Percentiles rank a stretch among this genome's conserved stretches.
Evolutionary conservation across 495 filamentous ascomycete species (phyloP).

Genomic region (Talaromyces wortmannii): DNA sequence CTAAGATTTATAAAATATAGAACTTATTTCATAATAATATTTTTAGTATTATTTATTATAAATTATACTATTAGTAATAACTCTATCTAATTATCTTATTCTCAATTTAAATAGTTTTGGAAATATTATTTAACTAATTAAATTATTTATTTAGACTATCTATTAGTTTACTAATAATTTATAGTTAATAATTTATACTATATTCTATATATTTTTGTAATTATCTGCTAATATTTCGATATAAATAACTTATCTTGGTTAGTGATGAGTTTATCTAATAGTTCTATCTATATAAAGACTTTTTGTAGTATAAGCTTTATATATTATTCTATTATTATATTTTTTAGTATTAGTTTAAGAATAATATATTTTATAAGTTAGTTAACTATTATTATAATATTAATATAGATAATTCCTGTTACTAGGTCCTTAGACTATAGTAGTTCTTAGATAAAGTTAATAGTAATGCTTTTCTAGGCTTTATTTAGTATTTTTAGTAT

Average conservation of each 20-base stretch:
- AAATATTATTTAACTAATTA: background rate
- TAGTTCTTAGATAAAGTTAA: constrained; percentile 12
- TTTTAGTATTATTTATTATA: too few species aligned
- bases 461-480: constrained; percentile 10
- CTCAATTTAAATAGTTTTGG: too few species aligned
- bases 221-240: constrained; percentile 5
- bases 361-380: constrained; percentile 8
- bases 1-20: too few species aligned
- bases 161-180: constrained; percentile 1
- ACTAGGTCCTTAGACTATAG: background rate
- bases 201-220: too few species aligned
- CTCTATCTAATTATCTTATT: too few species aligned
- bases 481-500: constrained; percentile 3
- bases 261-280: constrained; percentile 3
- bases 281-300: background rate
- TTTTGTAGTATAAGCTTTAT: background rate
- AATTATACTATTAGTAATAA: too few species aligned
- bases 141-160: background rate
- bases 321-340: constrained; percentile 1
- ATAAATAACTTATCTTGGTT: constrained; percentile 9
- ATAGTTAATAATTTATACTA: background rate
- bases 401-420: background rate
- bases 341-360: constrained; percentile 2
- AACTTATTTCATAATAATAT: too few species aligned
- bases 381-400: constrained; percentile 5